Evolutionary conservation across 805 yeast species (phyloP).

Genomic region (Metschnikowia picachoensis): DNA sequence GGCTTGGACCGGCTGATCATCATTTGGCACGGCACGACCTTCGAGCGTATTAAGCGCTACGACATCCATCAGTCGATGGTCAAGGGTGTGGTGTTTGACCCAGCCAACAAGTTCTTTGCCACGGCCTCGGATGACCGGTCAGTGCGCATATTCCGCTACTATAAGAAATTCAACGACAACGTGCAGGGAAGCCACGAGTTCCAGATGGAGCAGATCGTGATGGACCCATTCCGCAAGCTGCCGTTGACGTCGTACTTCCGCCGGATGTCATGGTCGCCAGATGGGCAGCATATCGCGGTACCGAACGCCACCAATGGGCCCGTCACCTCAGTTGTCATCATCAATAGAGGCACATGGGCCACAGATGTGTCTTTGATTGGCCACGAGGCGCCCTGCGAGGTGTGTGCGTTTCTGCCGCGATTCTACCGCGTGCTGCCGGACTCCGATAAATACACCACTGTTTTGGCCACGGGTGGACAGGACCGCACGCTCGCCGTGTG

Average conservation of each 20-base stretch:
- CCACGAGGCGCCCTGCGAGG: conserved; percentile 84
- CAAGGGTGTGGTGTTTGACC: conserved; percentile 95
- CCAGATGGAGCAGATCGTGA: conserved; percentile 76
- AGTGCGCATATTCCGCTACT: conserved; percentile 81
- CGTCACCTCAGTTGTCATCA: conserved; percentile 66
- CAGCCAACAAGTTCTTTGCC: conserved; percentile 96
- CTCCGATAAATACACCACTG: conserved; percentile 46
- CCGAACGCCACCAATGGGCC: conserved; percentile 87
- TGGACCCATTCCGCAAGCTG: conserved; percentile 81
- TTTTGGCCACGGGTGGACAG: conserved; percentile 95
- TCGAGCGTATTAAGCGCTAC: conserved; percentile 82
- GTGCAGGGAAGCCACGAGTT: conserved; percentile 65
- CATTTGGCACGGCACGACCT: conserved; percentile 90
- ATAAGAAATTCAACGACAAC: conserved; percentile 50
- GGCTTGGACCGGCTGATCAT: conserved; percentile 92
- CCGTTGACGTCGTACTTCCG: conserved; percentile 91
- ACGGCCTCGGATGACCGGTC: conserved; percentile 96
- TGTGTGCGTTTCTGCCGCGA: conserved; percentile 69
- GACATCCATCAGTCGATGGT: conserved; percentile 95
- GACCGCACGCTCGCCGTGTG: conserved; percentile 85
- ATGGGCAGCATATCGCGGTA: conserved; percentile 80
- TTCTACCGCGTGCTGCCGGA: conserved; percentile 42
- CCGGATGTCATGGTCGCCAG: conserved; percentile 86
- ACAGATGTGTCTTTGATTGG: conserved; percentile 72
- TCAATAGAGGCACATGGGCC: conserved; percentile 78